Percentiles rank a stretch among this genome's conserved stretches.
These are phyloP conservation scores for Priceomyces fermenticarens DNA, from an alignment of 805 yeast genomes.

Conservation along the genomic window DNA sequence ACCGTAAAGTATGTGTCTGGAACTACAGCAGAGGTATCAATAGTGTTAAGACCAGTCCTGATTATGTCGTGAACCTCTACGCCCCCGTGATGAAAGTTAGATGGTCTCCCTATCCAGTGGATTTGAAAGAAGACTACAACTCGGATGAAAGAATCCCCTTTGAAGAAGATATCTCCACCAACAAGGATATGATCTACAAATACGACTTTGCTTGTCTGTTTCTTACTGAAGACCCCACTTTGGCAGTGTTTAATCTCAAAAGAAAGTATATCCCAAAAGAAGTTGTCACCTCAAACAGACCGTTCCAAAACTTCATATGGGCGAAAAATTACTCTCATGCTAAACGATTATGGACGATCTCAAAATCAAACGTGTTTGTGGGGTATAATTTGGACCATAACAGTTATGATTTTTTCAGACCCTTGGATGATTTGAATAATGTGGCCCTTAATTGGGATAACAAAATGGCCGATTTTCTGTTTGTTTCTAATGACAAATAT, in stretches of 20 bases:
- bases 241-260: slow-evolving; percentile 66
- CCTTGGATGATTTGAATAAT: slow-evolving; percentile 50
- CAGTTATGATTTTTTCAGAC: slow-evolving; percentile 23
- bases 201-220: slow-evolving; percentile 75
- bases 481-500: slow-evolving; percentile 48
- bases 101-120: slow-evolving; percentile 45
- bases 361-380: slow-evolving; percentile 37
- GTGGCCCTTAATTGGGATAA: slow-evolving; percentile 59
- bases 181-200: slow-evolving; percentile 36
- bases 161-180: slow-evolving; percentile 10
- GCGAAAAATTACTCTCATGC: slow-evolving; percentile 20
- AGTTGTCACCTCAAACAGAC: slow-evolving; percentile 47
- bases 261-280: slow-evolving; percentile 76
- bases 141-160: slow-evolving; percentile 19
- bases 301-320: slow-evolving; percentile 43
- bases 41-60: slow-evolving; percentile 46
- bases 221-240: slow-evolving; percentile 66
- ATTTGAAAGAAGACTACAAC: slow-evolving; percentile 6
- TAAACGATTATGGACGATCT: slow-evolving; percentile 37
- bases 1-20: slow-evolving; percentile 79
- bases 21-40: slow-evolving; percentile 34
- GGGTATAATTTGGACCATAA: slow-evolving; percentile 30
- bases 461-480: slow-evolving; percentile 45
- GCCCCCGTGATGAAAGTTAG: slow-evolving; percentile 75
- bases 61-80: slow-evolving; percentile 67